Evolutionary conservation across 306 rosid genomes (phyloP), one percentile per base, ranked within the genome.

Genomic region (Prunus salicina): DNA sequence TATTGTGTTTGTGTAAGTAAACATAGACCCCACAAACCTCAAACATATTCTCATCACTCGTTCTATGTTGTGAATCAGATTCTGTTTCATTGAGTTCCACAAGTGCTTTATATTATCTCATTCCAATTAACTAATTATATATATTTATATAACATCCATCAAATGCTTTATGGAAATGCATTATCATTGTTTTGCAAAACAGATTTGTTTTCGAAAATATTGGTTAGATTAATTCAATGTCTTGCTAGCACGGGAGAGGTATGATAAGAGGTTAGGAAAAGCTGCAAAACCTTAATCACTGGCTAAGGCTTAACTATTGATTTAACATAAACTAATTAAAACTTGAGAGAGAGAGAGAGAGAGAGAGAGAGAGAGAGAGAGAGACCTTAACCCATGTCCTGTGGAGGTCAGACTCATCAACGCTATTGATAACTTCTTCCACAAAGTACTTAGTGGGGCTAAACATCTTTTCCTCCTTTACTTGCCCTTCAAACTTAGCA

Each of bases 361-460:
- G 18, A n/a, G 19, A 38, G 25, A 41, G 55, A 60, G n/a, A 22
- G 4, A 43, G 38, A 27, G 51, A 24, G 73, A 61, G 11, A 30
- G 18, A n/a, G 75, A 83, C 97, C 94, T 88, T 87, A 83, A 81
- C 86, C 97, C 97, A 91, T n/a, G 97, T 89, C n/a, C 88, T 84
- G 88, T 91, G 82, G 76, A 91, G 87, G 34, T 91, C 94, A 66
- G 89, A 82, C 83, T 91, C 94, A 72, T 89, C 94, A 47, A 87
- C 86, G 87, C 88, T 83, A 69, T 86, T 86, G 47, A 91, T 84
- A 46, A 87, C 94, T 79, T 89, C 91, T 73, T 91, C 86, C 12
- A 91, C 97, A 25, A 91, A 91, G 85, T 91, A 91, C 67, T 82
- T 87, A 14, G 88, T 91, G 43, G 94, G 94, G 76, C 87, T 83